Conservation (phyloP, 2,329 filamentous ascomycete species). For the Neopestalotiopsis rosae region DNA sequence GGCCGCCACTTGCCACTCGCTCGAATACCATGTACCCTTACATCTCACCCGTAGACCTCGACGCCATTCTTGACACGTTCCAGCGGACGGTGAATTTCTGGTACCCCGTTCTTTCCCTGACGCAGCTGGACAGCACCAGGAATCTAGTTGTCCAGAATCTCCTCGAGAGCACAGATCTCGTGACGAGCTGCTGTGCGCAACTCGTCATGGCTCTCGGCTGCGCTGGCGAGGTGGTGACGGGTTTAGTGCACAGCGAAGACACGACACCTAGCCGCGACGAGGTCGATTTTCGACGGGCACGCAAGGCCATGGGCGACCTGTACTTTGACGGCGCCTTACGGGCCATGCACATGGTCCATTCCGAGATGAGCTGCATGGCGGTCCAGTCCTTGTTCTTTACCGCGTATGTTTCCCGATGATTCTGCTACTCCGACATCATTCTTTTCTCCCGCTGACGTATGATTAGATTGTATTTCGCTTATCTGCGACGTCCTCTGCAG, state of each 20-base stretch:
- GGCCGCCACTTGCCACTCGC: slow-evolving; percentile 40
- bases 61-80: slow-evolving; percentile 48
- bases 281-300: slow-evolving; percentile 13
- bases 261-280: slow-evolving; percentile 13
- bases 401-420: slow-evolving; percentile 41
- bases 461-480: slow-evolving; percentile 53
- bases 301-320: slow-evolving; percentile 19
- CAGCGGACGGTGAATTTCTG: slow-evolving; percentile 55
- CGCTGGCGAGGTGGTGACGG: slow-evolving; percentile 45
- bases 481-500: slow-evolving; percentile 54
- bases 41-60: slow-evolving; percentile 46
- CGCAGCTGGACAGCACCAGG: slow-evolving; percentile 41
- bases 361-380: slow-evolving; percentile 50
- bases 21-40: slow-evolving; percentile 46
- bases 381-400: slow-evolving; percentile 57
- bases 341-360: slow-evolving; percentile 50
- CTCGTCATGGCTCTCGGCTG: slow-evolving; percentile 55
- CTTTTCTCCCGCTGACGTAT: background rate
- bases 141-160: slow-evolving; percentile 38
- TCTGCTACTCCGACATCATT: background rate
- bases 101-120: slow-evolving; percentile 55
- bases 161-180: slow-evolving; percentile 39
- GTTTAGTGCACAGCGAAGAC: slow-evolving; percentile 29
- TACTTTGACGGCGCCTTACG: slow-evolving; percentile 52
- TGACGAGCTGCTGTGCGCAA: slow-evolving; percentile 47